These are phyloP conservation scores for Candida andamanensis DNA, from an alignment of 805 yeast species.

Conservation along the genomic window DNA sequence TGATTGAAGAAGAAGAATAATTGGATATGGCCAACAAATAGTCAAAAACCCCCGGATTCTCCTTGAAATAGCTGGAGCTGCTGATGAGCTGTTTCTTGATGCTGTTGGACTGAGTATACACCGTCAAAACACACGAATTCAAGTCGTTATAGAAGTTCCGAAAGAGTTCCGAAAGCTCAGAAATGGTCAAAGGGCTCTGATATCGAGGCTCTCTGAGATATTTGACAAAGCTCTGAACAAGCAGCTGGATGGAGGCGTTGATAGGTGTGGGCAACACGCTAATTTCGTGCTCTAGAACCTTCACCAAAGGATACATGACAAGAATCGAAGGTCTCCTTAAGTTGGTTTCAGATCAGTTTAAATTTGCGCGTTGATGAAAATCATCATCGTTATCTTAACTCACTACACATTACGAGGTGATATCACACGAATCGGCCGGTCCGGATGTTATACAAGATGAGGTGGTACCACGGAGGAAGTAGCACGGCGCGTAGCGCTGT, in stretches of 20 bases:
- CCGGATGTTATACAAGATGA: conserved; percentile 13
- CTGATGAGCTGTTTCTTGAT: conserved; percentile 35
- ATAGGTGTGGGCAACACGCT: too few relatives aligned
- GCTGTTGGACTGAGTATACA: conserved; percentile 34
- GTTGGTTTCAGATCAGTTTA: too few relatives aligned
- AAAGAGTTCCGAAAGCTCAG: conserved; percentile 31
- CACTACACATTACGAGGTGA: not conserved
- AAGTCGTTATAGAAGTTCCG: conserved; percentile 34
- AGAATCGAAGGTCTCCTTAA: too few relatives aligned
- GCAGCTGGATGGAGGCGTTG: conserved; percentile 3
- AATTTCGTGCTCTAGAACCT: too few relatives aligned
- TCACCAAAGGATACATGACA: too few relatives aligned
- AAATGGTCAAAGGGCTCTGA: conserved; percentile 34
- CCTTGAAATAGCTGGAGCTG: conserved; percentile 22
- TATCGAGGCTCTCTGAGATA: conserved; percentile 41
- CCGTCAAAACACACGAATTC: conserved; percentile 25
- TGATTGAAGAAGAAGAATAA: conserved; percentile 31
- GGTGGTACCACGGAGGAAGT: conserved; percentile 35
- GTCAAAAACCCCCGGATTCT: conserved; percentile 29
- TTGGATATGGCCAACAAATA: conserved; percentile 39
- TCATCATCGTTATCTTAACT: too few relatives aligned
- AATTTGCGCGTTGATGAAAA: too few relatives aligned
- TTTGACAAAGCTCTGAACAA: conserved; percentile 13
- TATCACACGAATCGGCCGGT: conserved; percentile 3
- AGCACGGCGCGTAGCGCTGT: conserved; percentile 11